Evolutionary conservation across 208 protist species (phyloP), one percentile per base, ranked within the genome.

Genomic region (Leishmania aethiopica): DNA sequence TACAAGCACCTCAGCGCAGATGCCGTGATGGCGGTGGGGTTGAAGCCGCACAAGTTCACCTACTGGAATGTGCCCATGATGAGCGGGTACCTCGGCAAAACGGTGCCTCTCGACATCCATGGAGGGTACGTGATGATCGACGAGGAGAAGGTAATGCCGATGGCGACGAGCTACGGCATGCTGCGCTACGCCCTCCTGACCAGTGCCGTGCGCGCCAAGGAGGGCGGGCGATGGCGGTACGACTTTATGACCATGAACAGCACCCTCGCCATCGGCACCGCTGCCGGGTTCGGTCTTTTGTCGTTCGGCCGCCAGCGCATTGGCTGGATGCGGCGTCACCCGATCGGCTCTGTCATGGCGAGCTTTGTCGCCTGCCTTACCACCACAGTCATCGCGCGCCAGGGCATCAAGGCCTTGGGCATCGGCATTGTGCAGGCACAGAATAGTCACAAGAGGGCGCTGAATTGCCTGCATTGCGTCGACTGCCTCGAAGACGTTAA

Each of bases 201-300:
- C 32, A 84, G 88, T 49, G 93, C 93, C 0, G 90, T 92, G 55
- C 93, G 93, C 4, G 90, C 88, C 28, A 87, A 88, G 79, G 87
- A 92, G 73, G 93, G 93, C 42, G 93, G 93, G 32, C 85, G 93
- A 35, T 95, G 90, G 91, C 88, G 90, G 6, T 96, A 96, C 80
- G 93, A 96, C 75, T 95, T 95, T 77, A 91, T 84, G 79, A 91
- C 91, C 25, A 96, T 96, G 93, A 96, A 96, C 84, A 42, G 83
- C n/a, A 89, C 91, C 15, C 90, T 96, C 47, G 82, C 79, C 49
- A 66, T 90, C 10, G 93, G 92, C 22, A 84, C 85, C 13, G 84
- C 78, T 1, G 81, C 75, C 32, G 93, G 93, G 40, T 89, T 91
- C 53, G 79, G 25, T 28, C 62, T 79, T 11, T 85, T 96, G 47